A percentile compares a stretch with the other conserved stretches of the same genome.
Conservation (phyloP, 1,284 basidiomycete species). For the Blastosporella zonata region DNA sequence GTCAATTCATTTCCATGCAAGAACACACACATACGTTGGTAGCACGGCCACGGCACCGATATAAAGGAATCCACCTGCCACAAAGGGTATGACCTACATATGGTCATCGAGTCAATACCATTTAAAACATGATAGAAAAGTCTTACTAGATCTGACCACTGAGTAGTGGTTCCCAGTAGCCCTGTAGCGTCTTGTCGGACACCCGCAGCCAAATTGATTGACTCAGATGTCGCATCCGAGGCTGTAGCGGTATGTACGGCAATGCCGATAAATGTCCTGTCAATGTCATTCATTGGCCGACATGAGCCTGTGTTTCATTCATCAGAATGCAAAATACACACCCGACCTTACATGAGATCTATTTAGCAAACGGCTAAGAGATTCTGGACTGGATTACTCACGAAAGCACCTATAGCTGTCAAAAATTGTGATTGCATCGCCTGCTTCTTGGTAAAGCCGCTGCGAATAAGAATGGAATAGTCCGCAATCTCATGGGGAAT, state of each 20-base stretch:
- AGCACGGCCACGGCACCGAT: conserved; percentile 88
- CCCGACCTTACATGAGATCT: conserved; percentile 44
- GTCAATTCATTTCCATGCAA: neutral
- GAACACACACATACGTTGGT: conserved; percentile 67
- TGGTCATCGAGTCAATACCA: conserved; percentile 20
- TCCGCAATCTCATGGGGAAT: conserved; percentile 92
- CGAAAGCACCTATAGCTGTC: conserved; percentile 86
- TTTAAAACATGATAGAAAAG: neutral
- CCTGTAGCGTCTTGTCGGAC: conserved; percentile 71
- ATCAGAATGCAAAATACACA: conserved; percentile 27
- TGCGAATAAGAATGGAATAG: conserved; percentile 85
- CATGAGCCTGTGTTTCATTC: neutral
- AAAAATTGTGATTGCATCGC: conserved; percentile 91
- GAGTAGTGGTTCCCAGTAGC: conserved; percentile 76
- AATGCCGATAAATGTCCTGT: conserved; percentile 86
- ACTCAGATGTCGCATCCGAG: conserved; percentile 37
- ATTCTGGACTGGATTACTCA: conserved; percentile 38
- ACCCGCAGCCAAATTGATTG: conserved; percentile 62
- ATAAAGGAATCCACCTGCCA: conserved; percentile 91
- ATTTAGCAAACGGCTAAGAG: neutral
- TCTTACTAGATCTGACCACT: conserved; percentile 72
- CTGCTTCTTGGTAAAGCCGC: conserved; percentile 84
- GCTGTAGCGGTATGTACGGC: conserved; percentile 72
- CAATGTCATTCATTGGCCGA: neutral
- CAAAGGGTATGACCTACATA: conserved; percentile 80